Conservation (phyloP, 768 basidiomycete species). For the Mycena alexandri region DNA sequence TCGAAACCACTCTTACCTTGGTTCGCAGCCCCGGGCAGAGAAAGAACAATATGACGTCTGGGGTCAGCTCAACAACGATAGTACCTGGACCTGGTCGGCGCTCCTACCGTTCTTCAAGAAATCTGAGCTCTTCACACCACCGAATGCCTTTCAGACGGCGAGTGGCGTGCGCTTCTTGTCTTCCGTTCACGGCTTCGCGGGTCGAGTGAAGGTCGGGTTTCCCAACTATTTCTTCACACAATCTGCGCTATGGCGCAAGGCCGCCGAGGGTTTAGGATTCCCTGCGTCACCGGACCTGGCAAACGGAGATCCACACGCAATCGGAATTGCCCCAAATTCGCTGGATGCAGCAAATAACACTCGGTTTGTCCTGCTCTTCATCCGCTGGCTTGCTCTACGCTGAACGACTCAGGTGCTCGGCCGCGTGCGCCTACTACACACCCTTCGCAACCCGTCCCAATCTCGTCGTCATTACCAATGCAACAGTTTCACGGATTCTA, state of each 20-base stretch:
- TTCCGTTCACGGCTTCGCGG: constrained; percentile 44
- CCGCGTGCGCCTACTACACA: constrained; percentile 48
- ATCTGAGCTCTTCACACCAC: constrained; percentile 70
- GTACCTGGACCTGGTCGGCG: constrained; percentile 54
- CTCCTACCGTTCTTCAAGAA: constrained; percentile 61
- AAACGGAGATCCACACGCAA: constrained; percentile 45
- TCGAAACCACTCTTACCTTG: not conserved
- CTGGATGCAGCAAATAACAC: constrained; percentile 49
- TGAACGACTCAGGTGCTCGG: constrained; percentile 39
- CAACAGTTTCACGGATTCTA: constrained; percentile 66
- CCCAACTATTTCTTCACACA: constrained; percentile 50
- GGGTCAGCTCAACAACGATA: constrained; percentile 46
- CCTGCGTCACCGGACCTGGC: constrained; percentile 43
- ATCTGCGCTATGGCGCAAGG: constrained; percentile 45
- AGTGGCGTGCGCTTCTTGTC: constrained; percentile 43
- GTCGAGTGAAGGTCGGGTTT: constrained; percentile 49
- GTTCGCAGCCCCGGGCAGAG: constrained; percentile 46
- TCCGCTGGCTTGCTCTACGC: not conserved
- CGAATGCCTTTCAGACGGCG: constrained; percentile 47
- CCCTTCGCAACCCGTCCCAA: constrained; percentile 54
- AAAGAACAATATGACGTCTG: constrained; percentile 52
- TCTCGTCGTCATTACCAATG: constrained; percentile 66
- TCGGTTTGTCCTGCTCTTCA: constrained; percentile 31
- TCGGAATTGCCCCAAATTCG: constrained; percentile 48
- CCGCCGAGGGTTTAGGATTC: constrained; percentile 41